A percentile compares a stretch with the other conserved stretches of the same genome.
Conservation (phyloP, 345 rosid species). For the Brassica cretica region DNA sequence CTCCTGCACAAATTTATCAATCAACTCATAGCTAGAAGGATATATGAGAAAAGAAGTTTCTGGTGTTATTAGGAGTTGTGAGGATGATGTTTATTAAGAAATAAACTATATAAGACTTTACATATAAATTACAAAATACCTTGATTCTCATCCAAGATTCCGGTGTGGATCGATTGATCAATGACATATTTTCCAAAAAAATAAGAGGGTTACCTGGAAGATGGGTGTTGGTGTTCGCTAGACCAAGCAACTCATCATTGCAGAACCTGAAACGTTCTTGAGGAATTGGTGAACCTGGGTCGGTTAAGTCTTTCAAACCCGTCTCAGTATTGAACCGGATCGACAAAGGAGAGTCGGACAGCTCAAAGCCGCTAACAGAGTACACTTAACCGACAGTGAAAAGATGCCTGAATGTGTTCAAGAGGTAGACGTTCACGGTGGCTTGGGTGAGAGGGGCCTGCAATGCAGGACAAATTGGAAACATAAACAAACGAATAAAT, state of each 20-base stretch:
- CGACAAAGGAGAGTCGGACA: not conserved
- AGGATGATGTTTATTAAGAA: not conserved
- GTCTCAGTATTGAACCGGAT: not conserved
- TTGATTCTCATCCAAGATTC: too few relatives aligned
- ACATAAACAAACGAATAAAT: not conserved
- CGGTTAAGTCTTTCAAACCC: too few relatives aligned
- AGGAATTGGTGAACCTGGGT: not conserved
- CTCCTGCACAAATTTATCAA: constrained; percentile 51
- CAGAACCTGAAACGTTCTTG: not conserved
- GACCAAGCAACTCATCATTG: not conserved
- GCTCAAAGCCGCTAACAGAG: not conserved
- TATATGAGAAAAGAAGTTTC: not conserved
- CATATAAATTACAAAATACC: too few relatives aligned
- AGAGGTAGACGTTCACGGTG: not conserved
- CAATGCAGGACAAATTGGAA: not conserved
- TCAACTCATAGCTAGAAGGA: not conserved
- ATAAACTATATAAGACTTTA: too few relatives aligned
- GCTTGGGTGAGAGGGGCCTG: not conserved
- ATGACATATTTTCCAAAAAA: too few relatives aligned
- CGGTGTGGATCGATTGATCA: too few relatives aligned
- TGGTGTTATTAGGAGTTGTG: not conserved
- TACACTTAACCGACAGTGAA: not conserved
- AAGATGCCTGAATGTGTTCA: not conserved
- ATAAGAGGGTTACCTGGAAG: not conserved
- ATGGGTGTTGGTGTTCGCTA: not conserved